Conservation (phyloP, 768 basidiomycete genomes). For the Leucosporidium creatinivorum region DNA sequence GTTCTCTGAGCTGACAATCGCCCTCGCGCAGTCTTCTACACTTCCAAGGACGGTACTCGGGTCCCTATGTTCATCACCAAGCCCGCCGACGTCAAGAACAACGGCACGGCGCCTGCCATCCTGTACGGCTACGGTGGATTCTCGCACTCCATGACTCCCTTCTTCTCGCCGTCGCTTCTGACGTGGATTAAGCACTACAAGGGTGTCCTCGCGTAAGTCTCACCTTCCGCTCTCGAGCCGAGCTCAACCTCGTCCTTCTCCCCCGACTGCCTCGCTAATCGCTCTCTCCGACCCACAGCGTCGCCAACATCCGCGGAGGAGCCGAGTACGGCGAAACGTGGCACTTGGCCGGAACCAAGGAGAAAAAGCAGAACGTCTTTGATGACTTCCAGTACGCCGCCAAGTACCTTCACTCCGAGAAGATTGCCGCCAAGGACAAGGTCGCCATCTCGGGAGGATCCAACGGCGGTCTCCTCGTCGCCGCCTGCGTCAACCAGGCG, state of each 20-base stretch:
- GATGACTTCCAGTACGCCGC: conserved; percentile 57
- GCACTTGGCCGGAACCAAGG: conserved; percentile 64
- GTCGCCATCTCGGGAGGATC: conserved; percentile 71
- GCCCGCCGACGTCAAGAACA: conserved; percentile 52
- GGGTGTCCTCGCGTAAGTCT: conserved; percentile 52
- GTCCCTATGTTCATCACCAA: conserved; percentile 80
- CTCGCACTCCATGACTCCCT: conserved; percentile 56
- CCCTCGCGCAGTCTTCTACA: conserved; percentile 57
- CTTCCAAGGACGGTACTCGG: conserved; percentile 67
- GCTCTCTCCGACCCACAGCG: neutral
- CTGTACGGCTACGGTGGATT: conserved; percentile 74
- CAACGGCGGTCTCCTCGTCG: conserved; percentile 77
- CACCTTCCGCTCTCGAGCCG: too few species aligned
- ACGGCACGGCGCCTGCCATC: conserved; percentile 67
- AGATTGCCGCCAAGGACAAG: conserved; percentile 61
- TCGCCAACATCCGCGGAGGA: conserved; percentile 55
- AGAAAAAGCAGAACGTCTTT: conserved; percentile 59
- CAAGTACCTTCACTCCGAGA: conserved; percentile 63
- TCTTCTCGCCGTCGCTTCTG: conserved; percentile 62
- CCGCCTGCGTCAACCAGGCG: conserved; percentile 74
- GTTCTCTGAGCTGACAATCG: neutral
- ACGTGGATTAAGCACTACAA: conserved; percentile 68
- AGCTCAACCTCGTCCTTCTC: conserved; percentile 34
- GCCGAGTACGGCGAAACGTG: conserved; percentile 70
- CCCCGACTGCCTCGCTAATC: conserved; percentile 18